These are phyloP conservation scores for Zymoseptoria pseudotritici DNA, from an alignment of 2,329 filamentous ascomycete genomes.

Conservation along the genomic window DNA sequence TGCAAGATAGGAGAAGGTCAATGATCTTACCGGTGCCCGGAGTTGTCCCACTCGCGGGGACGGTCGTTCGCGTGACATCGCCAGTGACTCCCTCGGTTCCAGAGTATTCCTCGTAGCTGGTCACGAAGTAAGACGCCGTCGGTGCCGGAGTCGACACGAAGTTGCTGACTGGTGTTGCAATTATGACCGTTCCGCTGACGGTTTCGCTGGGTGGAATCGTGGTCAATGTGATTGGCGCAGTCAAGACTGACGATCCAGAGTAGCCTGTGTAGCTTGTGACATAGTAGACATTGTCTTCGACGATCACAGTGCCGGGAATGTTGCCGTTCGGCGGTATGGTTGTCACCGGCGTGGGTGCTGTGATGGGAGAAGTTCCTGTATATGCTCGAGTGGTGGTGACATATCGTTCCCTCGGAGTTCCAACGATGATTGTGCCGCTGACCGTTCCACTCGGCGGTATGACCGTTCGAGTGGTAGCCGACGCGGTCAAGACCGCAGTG, in stretches of 20 bases:
- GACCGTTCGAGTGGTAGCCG: conserved; percentile 2
- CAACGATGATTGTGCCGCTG: conserved; percentile 6
- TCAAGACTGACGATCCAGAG: background rate
- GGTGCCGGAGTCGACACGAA: background rate
- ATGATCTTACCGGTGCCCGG: conserved; percentile 4
- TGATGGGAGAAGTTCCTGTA: conserved; percentile 1
- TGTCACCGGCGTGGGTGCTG: conserved; percentile 3
- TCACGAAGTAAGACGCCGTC: background rate
- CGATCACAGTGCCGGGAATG: background rate
- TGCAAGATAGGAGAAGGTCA: background rate
- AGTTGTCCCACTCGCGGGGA: conserved; percentile 1
- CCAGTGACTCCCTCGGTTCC: conserved; percentile 1
- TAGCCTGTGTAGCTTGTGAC: background rate
- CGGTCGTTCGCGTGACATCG: conserved; percentile 4
- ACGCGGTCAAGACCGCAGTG: conserved; percentile 2
- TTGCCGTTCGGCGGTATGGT: conserved; percentile 1
- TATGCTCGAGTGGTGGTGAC: conserved; percentile 3
- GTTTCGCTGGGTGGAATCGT: conserved; percentile 2
- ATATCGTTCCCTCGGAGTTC: background rate
- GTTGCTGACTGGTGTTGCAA: background rate
- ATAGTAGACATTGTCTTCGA: background rate
- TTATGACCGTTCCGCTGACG: conserved; percentile 1
- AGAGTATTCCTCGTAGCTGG: conserved; percentile 2
- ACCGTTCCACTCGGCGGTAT: conserved; percentile 4
- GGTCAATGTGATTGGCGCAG: conserved; percentile 1